phyloP scores from a whole-genome alignment of 106 monocot genomes.

The Dendrobium officinale region DNA sequence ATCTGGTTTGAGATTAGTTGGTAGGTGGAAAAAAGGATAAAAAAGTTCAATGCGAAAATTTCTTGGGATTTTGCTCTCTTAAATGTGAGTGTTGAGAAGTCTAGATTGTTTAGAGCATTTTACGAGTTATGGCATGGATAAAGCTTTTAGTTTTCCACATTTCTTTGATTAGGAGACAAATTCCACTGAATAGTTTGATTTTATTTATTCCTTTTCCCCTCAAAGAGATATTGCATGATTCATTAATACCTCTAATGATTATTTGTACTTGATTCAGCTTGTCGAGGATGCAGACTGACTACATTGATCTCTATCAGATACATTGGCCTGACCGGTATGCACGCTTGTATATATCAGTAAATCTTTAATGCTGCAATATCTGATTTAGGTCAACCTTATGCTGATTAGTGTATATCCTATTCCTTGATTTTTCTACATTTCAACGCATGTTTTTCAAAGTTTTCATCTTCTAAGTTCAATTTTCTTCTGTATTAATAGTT shows the following conservation, averaged over 20 bases:
- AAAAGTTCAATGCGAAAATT: too few relatives aligned
- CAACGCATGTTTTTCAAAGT: background rate
- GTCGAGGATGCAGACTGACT: conserved; percentile 58
- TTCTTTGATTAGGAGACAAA: too few relatives aligned
- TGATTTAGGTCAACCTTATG: background rate
- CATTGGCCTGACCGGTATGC: conserved; percentile 96
- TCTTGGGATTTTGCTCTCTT: too few relatives aligned
- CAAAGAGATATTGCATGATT: too few relatives aligned
- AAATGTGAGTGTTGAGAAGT: too few relatives aligned
- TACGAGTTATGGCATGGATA: too few relatives aligned
- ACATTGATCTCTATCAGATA: conserved; percentile 94
- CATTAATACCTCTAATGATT: background rate
- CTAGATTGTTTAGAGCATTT: too few relatives aligned
- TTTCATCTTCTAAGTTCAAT: background rate
- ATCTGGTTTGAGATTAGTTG: too few relatives aligned
- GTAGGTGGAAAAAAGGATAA: too few relatives aligned
- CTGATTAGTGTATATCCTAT: background rate
- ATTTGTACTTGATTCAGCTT: conserved; percentile 35
- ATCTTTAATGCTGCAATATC: conserved; percentile 2
- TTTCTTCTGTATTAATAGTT: conserved; percentile 28
- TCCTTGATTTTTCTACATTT: background rate
- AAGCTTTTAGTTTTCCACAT: too few relatives aligned
- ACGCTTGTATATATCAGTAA: background rate
- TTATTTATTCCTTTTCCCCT: too few relatives aligned
- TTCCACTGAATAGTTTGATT: too few relatives aligned